Conservation (phyloP, 2,329 filamentous ascomycete species). For the Laburnicola sp. region DNA sequence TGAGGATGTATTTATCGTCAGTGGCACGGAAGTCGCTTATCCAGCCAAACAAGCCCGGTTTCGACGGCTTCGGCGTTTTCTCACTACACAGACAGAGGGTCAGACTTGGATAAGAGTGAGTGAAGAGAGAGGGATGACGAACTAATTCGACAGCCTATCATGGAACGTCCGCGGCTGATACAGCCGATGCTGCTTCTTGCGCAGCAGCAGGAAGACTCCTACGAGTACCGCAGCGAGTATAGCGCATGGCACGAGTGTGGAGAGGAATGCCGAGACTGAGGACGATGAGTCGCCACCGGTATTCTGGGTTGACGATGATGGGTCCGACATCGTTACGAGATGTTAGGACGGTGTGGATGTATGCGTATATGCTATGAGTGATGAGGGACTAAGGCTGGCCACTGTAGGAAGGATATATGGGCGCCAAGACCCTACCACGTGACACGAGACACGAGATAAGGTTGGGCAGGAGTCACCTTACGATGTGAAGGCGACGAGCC, state of each 20-base stretch:
- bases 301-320: neutral
- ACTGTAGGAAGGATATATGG: too few relatives aligned
- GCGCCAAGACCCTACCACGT: too few relatives aligned
- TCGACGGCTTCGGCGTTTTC: constrained; percentile 1
- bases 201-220: constrained; percentile 5
- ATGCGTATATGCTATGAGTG: too few relatives aligned
- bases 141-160: constrained; percentile 4
- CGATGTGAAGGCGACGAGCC: too few relatives aligned
- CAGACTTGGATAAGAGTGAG: neutral
- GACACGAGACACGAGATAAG: too few relatives aligned
- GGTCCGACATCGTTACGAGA: neutral
- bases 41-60: constrained; percentile 5
- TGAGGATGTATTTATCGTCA: constrained; percentile 9
- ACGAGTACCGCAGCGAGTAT: constrained; percentile 4
- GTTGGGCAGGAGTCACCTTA: too few relatives aligned
- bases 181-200: constrained; percentile 7
- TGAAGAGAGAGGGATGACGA: neutral
- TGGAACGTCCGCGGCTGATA: constrained; percentile 9
- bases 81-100: constrained; percentile 4
- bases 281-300: neutral
- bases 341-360: too few relatives aligned
- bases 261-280: constrained; percentile 4
- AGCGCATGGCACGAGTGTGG: constrained; percentile 4
- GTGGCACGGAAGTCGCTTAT: constrained; percentile 1
- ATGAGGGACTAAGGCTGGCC: too few relatives aligned